Base-by-base conservation (phyloP, 164 flowering plant genomes). In the Sedum album region DNA sequence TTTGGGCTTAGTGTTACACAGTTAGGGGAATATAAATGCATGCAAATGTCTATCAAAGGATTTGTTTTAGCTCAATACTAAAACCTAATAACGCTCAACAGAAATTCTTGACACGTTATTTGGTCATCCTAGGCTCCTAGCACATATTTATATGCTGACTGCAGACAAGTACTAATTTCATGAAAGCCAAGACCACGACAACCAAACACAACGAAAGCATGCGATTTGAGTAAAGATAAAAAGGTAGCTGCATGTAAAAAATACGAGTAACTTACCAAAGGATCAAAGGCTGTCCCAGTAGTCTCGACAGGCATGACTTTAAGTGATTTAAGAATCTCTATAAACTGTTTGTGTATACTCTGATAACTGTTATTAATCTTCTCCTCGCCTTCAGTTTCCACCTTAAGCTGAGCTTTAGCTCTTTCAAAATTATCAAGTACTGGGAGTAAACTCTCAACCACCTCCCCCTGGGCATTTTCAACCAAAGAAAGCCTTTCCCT, bases 341-440 rank as follows among this genome's bases (percentile, higher is more conserved):
- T 62, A 63, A 94, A 91, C 75, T 94, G 99, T 78, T 94, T 94
- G 70, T 84, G 85, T 67, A 94, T 91, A 82, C 90, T 86, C 78
- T 94, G 99, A 55, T 91, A 91, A 78, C 95, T 94, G 49, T 80
- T 85, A 48, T 76, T 85, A 62, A 94, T 82, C 78, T 89, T 91
- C 78, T 88, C 86, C 76, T 94, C 97, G 69, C 82, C 88, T 70
- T 90, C 95, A 2, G 86, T 87, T 74, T 84, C 90, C 41, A 83
- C 76, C 80, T 90, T 94, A 72, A 94, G 80, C 75, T 91, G 96
- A 55, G 79, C 39, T 79, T 85, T 94, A 28, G 97, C 99, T 71
- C 97, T 79, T 85, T 91, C 97, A 76, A 94, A 94, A 76, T 94
- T 91, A 77, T 94, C 99, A 76, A 94, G 70, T 65, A 94, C 88